Base-by-base conservation (phyloP, 176 grass and related monocot species). In the Aegilops bicornis region DNA sequence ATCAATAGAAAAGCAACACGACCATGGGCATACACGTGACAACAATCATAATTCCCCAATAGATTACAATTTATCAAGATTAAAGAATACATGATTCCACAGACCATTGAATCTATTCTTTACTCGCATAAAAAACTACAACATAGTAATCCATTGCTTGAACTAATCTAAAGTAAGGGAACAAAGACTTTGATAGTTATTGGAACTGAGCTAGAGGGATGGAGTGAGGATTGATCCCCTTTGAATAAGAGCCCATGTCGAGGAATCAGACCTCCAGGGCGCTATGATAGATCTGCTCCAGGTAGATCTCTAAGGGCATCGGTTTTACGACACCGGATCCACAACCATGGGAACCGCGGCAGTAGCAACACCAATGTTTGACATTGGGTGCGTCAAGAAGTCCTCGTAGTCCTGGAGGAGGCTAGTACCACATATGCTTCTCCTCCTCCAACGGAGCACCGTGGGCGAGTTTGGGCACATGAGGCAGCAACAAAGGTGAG, bases 371-470 rank as follows among this genome's bases (percentile, higher is more conserved):
- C 35, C 37, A 29, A 73, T 50, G 13, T 20, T 22, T 63, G 43
- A 92, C 90, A 90, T 95, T 86, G 65, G 39, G 39, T 40, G 9
- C 9, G 9, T 8, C 8, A 81, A 1, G 63, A 95, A 83, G 30
- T 90, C 90, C 83, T 86, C 63, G 59, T 92, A 95, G 82, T 95
- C 93, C 58, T 82, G 90, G 29, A 95, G 78, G 14, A 95, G 90
- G 64, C 66, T 80, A 83, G 77, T 89, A 83, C 86, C 80, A 83
- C 84, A n/a, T 75, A 31, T 39, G 71, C 64, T n/a, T 81, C 84
- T 27, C 80, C 88, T 3, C 56, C 79, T 4, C 60, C 75, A 19
- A 10, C 2, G 8, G 9, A 40, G 27, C 81, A 15, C 29, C 59
- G 1, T 65, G 82, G 20, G 37, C 40, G n/a, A 37, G 69, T 24